phyloP scores from a whole-genome alignment of 768 basidiomycete genomes.

The Termitomyces sp. region DNA sequence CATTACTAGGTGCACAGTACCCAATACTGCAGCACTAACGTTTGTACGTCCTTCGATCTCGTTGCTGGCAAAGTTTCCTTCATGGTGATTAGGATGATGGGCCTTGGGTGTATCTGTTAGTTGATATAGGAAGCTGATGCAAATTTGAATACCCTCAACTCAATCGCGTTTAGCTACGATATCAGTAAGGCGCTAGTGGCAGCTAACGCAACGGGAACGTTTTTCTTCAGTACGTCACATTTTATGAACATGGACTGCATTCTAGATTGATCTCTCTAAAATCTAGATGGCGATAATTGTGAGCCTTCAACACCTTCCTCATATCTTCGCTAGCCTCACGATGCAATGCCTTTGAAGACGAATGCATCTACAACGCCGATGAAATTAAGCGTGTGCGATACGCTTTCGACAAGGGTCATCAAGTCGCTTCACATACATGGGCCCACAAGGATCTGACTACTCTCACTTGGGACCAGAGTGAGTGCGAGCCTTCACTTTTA shows the following conservation, averaged over 20 bases:
- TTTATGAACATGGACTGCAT: neutral
- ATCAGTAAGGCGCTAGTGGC: conserved; percentile 32
- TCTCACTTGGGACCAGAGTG: conserved; percentile 38
- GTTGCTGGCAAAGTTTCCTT: neutral
- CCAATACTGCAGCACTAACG: conserved; percentile 24
- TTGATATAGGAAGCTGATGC: neutral
- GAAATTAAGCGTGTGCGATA: conserved; percentile 31
- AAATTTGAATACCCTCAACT: neutral
- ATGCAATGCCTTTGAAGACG: conserved; percentile 20
- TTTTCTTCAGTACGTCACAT: conserved; percentile 40
- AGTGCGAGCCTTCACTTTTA: conserved; percentile 8
- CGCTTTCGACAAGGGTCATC: conserved; percentile 37
- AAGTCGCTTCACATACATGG: conserved; percentile 47
- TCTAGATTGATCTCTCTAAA: neutral
- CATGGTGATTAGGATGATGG: conserved; percentile 17
- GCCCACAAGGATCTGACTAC: conserved; percentile 36
- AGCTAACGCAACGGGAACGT: conserved; percentile 37
- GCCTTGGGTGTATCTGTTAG: conserved; percentile 21
- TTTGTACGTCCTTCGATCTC: conserved; percentile 17
- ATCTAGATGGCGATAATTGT: conserved; percentile 40
- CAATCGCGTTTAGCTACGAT: conserved; percentile 25
- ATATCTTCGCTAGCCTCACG: neutral
- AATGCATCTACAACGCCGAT: conserved; percentile 37
- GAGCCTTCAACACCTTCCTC: conserved; percentile 1
- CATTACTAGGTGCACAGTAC: conserved; percentile 20